Evolutionary conservation across 1,284 basidiomycete genomes (phyloP), one percentile per base, ranked within the genome.

Genomic region (Cryptococcus jaspeensis): DNA sequence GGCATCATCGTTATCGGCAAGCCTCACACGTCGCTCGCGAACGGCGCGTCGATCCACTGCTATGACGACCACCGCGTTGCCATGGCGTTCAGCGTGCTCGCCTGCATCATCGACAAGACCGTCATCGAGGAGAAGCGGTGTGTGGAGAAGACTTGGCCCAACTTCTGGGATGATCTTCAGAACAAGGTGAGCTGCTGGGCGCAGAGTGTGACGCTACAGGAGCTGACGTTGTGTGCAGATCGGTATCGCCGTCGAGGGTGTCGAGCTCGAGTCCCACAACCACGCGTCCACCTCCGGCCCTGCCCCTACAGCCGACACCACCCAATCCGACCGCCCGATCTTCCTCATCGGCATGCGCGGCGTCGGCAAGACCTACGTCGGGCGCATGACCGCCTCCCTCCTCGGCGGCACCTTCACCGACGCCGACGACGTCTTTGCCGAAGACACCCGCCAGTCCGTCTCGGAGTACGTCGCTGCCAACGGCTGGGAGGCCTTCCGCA

Each of bases 101-200:
- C 87, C 3, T 84, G 87, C 8, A 83, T 90, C 2, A 81, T 93
- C 28, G 79, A 83, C 37, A 86, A 85, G 28, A 91, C 90, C 1
- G 80, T 92, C 59, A 81, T 99, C 39, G 92, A 97, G 72, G 95
- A 99, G 80, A 97, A 96, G 79, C 83, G 95, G 53, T 98, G 95
- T 70, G 95, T 99, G 22, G 95, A 97, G 78, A 99, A 99, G 84
- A 99, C 96, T 0, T 99, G 95, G 95, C 95, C 96, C 2, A 93
- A 94, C 73, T 99, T 94, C 90, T 99, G 95, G 93, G 96, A 99
- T 72, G 96, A 98, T 76, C 82, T 99, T 22, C 85, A 91, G 73
- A 92, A 90, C 80, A 94, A 93, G 84, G 90, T 89, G 48, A 15
- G 80, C 61, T 16, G 22, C 16, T 28, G 16, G 20, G 18, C 18